Conservation (phyloP, 2,329 filamentous ascomycete genomes). For the Orbilia quercus region DNA sequence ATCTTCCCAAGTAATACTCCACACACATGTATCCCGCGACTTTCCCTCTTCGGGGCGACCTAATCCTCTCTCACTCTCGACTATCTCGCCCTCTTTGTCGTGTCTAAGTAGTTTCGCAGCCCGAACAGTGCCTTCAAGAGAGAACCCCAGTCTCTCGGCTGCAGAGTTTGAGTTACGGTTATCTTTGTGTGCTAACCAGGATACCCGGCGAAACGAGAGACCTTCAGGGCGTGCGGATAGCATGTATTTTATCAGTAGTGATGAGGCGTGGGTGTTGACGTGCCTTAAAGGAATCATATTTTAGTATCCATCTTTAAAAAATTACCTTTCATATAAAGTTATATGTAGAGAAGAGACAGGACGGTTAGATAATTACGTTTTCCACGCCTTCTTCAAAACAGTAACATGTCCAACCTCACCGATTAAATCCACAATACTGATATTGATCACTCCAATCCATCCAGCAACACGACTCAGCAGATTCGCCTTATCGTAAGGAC, state of each 20-base stretch:
- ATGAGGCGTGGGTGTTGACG: slow-evolving; percentile 47
- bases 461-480: slow-evolving; percentile 37
- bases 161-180: slow-evolving; percentile 48
- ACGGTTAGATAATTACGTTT: slow-evolving; percentile 53
- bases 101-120: slow-evolving; percentile 29
- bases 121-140: slow-evolving; percentile 33
- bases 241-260: slow-evolving; percentile 40
- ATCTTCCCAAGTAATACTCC: slow-evolving; percentile 54
- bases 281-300: too few species aligned
- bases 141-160: slow-evolving; percentile 42
- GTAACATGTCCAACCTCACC: slow-evolving; percentile 52
- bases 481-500: slow-evolving; percentile 29
- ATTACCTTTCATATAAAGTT: too few species aligned
- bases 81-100: slow-evolving; percentile 33
- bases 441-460: slow-evolving; percentile 51
- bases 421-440: slow-evolving; percentile 41
- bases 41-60: slow-evolving; percentile 48
- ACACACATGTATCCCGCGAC: slow-evolving; percentile 45
- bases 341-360: neutral
- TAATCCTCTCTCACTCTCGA: slow-evolving; percentile 29
- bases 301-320: too few species aligned
- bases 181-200: slow-evolving; percentile 41
- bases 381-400: slow-evolving; percentile 48
- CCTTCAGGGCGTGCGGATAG: slow-evolving; percentile 47
- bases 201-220: slow-evolving; percentile 45